Percentiles rank a stretch among this genome's conserved stretches.
Conservation (phyloP, 2,329 filamentous ascomycete genomes). For the Dactylonectria macrodidyma region DNA sequence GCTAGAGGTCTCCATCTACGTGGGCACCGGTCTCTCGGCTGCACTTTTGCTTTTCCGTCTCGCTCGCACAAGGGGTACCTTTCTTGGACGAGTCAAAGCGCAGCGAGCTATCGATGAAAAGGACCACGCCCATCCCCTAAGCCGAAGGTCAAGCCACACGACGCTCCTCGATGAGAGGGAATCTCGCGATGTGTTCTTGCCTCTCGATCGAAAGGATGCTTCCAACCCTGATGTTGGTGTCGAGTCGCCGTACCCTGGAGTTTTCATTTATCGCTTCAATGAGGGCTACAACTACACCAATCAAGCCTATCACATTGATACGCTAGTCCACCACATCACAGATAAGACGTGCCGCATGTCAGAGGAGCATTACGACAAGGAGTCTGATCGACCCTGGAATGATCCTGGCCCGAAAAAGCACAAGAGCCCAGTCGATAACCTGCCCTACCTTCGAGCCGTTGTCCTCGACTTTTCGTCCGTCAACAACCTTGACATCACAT, state of each 20-base stretch:
- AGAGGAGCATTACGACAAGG: constrained; percentile 54
- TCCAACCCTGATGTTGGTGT: constrained; percentile 62
- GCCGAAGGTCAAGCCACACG: not conserved
- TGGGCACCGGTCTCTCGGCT: constrained; percentile 60
- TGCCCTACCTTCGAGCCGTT: constrained; percentile 67
- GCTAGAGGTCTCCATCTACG: constrained; percentile 67
- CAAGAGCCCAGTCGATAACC: constrained; percentile 47
- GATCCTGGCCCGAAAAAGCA: constrained; percentile 59
- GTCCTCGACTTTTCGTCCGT: constrained; percentile 72
- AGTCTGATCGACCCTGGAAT: constrained; percentile 69
- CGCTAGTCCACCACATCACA: constrained; percentile 57
- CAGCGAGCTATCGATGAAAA: constrained; percentile 31
- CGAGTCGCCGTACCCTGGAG: constrained; percentile 61
- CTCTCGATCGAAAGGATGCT: constrained; percentile 58
- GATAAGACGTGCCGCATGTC: constrained; percentile 58
- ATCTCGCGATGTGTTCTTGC: constrained; percentile 57
- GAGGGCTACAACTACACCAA: constrained; percentile 69
- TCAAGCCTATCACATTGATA: constrained; percentile 63
- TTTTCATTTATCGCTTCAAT: constrained; percentile 67
- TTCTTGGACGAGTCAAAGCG: constrained; percentile 58
- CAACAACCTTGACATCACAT: constrained; percentile 71
- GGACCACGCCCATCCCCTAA: not conserved
- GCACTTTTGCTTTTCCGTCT: constrained; percentile 61
- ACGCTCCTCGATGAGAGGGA: constrained; percentile 19
- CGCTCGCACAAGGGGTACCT: constrained; percentile 62